phyloP scores from a whole-genome alignment of 495 filamentous ascomycete species.

The Annulohypoxylon stygium region DNA sequence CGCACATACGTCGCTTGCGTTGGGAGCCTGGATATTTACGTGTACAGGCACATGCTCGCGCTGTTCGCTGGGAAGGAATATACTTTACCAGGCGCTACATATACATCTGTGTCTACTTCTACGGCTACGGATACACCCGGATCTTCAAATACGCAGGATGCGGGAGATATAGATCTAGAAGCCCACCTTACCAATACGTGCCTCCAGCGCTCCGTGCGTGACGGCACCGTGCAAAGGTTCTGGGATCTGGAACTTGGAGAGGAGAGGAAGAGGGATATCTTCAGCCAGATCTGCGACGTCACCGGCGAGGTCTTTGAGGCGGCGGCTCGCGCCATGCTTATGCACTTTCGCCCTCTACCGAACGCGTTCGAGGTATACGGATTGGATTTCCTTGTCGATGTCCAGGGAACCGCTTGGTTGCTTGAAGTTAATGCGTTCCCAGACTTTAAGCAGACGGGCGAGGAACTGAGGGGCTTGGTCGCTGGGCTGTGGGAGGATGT shows the following conservation, averaged over 20 bases:
- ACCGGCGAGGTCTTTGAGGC: constrained; percentile 86
- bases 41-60: constrained; percentile 91
- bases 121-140: constrained; percentile 14
- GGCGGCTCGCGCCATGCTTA: constrained; percentile 80
- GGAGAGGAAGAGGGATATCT: constrained; percentile 66
- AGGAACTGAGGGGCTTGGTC: constrained; percentile 75
- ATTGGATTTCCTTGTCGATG: constrained; percentile 88
- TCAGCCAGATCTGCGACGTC: constrained; percentile 76
- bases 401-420: constrained; percentile 72
- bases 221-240: constrained; percentile 71
- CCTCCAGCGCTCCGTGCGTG: constrained; percentile 71
- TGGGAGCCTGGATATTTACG: constrained; percentile 82
- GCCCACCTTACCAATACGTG: constrained; percentile 95
- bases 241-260: constrained; percentile 68
- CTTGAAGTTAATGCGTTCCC: constrained; percentile 97
- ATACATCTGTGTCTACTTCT: constrained; percentile 52
- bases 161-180: constrained; percentile 63
- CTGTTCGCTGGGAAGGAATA: constrained; percentile 86
- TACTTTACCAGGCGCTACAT: constrained; percentile 53
- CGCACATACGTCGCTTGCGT: constrained; percentile 87
- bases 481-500: constrained; percentile 80
- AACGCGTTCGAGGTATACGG: constrained; percentile 95
- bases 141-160: constrained; percentile 21
- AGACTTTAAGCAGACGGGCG: constrained; percentile 92
- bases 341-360: constrained; percentile 90